Evolutionary conservation across 2,329 filamentous ascomycete species (phyloP), one percentile per base, ranked within the genome.

Genomic region (Claviceps quebecensis): DNA sequence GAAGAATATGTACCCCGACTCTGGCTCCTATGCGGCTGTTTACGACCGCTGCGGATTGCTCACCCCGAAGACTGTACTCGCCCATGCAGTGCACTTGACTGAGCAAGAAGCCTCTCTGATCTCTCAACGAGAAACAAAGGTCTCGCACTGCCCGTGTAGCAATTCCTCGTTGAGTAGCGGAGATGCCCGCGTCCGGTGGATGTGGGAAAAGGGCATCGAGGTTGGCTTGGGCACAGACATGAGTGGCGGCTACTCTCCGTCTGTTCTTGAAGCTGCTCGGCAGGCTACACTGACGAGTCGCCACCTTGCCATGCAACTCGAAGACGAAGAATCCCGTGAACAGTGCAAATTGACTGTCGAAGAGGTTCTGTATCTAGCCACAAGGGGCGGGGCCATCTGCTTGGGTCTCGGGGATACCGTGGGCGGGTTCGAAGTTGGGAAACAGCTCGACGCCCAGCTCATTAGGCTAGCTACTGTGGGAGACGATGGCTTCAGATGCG

Each of bases 211-310:
- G 49, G 88, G 87, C 0, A 75, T 97, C 45, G 80, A 78, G 0
- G 81, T 96, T 5, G 91, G 93, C 0, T 70, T 98, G 0, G 93
- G 93, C 0, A 97, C 91, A 0, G 93, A 98, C 65, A 81, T 97
- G 53, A 86, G 81, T 59, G 93, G 91, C 2, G 93, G 93, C 0
- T 96, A 91, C 64, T 86, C 81, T 51, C 76, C 87, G 0, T 87
- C 81, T 54, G 78, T 97, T 9, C 76, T 97, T 0, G 86, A 93
- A 57, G 83, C 87, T n/a, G 87, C 83, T 44, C 71, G 90, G 14
- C 86, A 93, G 61, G 88, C 91, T 0, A 77, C 81, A 48, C 75
- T 95, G 55, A 87, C 91, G 1, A 87, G 82, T 56, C 72, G 90
- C 34, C 81, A 85, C 72, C 70, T 86, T 46, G 77, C 83, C 23